phyloP scores from a whole-genome alignment of 176 grass and related monocot species.

The Rhynchospora tenuis region DNA sequence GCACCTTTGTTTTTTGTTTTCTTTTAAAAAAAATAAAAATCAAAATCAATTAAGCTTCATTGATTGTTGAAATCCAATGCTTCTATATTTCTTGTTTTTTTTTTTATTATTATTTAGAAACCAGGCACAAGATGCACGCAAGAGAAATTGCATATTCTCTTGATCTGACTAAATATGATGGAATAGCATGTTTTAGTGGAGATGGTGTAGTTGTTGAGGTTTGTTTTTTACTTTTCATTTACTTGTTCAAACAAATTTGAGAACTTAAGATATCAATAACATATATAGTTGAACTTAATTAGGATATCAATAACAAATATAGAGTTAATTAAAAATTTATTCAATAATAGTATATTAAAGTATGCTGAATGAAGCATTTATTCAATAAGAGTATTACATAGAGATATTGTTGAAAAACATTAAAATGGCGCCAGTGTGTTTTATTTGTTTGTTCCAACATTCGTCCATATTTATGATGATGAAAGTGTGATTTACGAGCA shows the following conservation, averaged over 20 bases:
- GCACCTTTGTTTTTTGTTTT: neutral
- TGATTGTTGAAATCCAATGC: neutral
- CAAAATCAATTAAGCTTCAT: neutral
- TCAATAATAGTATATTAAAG: too few relatives aligned
- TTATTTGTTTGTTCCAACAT: too few relatives aligned
- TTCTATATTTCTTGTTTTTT: neutral
- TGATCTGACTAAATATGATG: conserved; percentile 45
- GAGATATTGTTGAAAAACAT: too few relatives aligned
- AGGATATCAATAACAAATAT: neutral
- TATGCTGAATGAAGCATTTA: too few relatives aligned
- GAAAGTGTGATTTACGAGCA: neutral
- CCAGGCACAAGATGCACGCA: conserved; percentile 44
- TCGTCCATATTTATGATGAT: too few relatives aligned
- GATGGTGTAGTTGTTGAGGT: conserved; percentile 82
- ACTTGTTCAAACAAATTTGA: too few relatives aligned
- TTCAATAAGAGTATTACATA: too few relatives aligned
- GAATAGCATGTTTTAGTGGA: conserved; percentile 66
- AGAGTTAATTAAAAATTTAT: neutral
- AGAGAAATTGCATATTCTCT: conserved; percentile 48
- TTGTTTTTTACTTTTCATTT: neutral
- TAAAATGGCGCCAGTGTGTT: too few relatives aligned
- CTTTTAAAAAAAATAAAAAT: neutral
- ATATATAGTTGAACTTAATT: neutral
- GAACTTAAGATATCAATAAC: too few relatives aligned
- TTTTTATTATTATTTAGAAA: conserved; percentile 41